phyloP scores from a whole-genome alignment of 495 filamentous ascomycete genomes.

The Cercophora sp. region DNA sequence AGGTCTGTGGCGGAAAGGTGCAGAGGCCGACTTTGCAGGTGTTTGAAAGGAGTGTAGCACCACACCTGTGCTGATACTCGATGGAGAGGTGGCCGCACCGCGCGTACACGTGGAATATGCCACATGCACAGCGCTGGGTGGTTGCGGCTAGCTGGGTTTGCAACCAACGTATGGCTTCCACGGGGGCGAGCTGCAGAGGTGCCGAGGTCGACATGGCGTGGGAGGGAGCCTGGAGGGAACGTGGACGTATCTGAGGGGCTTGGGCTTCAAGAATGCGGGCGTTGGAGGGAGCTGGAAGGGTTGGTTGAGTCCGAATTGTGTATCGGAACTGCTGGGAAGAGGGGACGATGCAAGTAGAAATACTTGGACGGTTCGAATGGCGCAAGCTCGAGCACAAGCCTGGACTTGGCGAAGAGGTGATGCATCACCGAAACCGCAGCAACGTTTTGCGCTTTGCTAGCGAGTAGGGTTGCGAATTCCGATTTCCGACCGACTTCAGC shows the following conservation, averaged over 20 bases:
- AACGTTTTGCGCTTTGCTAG: neutral
- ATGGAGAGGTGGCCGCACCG: neutral
- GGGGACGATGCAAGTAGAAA: neutral
- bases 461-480: neutral
- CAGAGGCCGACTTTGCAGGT: neutral
- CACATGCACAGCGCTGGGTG: neutral
- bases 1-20: neutral
- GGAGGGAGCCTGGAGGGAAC: neutral
- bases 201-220: conserved; percentile 2
- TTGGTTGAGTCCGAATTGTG: neutral
- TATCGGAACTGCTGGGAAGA: neutral
- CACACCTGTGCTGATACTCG: neutral
- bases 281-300: neutral
- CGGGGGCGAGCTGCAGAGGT: neutral
- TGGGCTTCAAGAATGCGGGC: neutral
- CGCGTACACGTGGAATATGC: neutral
- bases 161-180: neutral
- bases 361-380: neutral
- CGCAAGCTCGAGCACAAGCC: neutral
- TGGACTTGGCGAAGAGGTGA: neutral
- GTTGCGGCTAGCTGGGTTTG: neutral
- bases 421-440: neutral
- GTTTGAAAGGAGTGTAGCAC: neutral
- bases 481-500: neutral
- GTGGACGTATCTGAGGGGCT: neutral